Evolutionary conservation across 2,329 filamentous ascomycete species (phyloP).

Genomic region (Aaosphaeria pasadenensis): DNA sequence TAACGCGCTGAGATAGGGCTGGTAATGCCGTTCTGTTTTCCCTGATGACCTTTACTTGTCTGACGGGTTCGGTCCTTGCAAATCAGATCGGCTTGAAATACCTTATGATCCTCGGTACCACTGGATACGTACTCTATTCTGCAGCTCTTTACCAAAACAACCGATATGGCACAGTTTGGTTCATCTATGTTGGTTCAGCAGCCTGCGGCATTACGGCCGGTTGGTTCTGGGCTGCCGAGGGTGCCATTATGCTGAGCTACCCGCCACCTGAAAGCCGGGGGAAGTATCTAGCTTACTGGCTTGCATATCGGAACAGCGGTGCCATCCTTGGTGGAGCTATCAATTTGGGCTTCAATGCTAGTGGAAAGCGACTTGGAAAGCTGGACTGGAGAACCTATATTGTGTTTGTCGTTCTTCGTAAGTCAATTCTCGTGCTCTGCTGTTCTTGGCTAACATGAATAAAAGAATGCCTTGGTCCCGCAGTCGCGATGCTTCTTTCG

Average conservation of each 20-base stretch:
- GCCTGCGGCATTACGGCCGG: constrained; percentile 17
- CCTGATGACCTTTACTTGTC: constrained; percentile 35
- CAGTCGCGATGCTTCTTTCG: constrained; percentile 13
- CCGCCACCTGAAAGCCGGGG: constrained; percentile 11
- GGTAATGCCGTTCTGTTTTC: constrained; percentile 37
- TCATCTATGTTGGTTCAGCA: constrained; percentile 21
- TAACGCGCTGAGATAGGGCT: constrained; percentile 8
- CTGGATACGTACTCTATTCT: constrained; percentile 37
- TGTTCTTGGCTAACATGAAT: neutral
- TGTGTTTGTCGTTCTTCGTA: constrained; percentile 23
- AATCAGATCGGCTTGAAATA: constrained; percentile 12
- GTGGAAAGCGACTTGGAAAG: constrained; percentile 16
- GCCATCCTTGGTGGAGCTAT: constrained; percentile 13
- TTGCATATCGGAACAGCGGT: constrained; percentile 13
- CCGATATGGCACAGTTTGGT: constrained; percentile 21
- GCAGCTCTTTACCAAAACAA: constrained; percentile 40
- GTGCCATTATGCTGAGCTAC: constrained; percentile 24
- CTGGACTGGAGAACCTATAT: constrained; percentile 24
- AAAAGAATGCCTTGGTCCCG: constrained; percentile 10
- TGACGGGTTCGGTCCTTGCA: constrained; percentile 17
- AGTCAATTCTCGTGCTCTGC: neutral
- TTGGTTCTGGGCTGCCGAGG: constrained; percentile 24
- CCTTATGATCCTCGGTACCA: constrained; percentile 34
- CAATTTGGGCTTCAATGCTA: constrained; percentile 17
- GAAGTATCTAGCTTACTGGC: constrained; percentile 14